phyloP scores from a whole-genome alignment of 192 early-diverging fungal species.

The Rhizoclosmatium sp. region DNA sequence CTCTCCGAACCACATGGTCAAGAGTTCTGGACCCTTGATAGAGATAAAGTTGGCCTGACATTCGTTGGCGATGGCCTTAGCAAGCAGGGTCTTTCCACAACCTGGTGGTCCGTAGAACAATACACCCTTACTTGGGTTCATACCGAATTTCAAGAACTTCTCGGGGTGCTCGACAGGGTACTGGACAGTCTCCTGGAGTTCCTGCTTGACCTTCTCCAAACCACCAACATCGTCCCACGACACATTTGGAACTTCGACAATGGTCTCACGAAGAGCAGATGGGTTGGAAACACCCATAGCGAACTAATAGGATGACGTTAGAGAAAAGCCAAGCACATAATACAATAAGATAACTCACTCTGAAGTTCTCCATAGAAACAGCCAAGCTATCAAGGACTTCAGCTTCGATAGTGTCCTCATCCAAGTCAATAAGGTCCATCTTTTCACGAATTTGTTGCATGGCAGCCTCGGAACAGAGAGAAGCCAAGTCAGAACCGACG shows the following conservation, averaged over 20 bases:
- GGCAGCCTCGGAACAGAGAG: conserved; percentile 97
- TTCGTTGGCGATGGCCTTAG: conserved; percentile 99
- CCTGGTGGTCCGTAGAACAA: conserved; percentile 99
- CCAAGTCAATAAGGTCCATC: conserved; percentile 98
- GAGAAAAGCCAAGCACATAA: neutral
- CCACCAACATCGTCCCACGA: conserved; percentile 98
- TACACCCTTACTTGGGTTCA: conserved; percentile 95
- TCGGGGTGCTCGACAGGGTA: conserved; percentile 99
- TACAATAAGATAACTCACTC: conserved; percentile 52
- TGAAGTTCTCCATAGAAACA: conserved; percentile 98
- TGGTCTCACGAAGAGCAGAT: conserved; percentile 97
- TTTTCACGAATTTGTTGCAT: conserved; percentile 99
- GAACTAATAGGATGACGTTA: conserved; percentile 60
- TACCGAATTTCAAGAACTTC: conserved; percentile 99
- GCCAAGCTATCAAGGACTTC: conserved; percentile 94
- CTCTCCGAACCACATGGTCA: conserved; percentile 99
- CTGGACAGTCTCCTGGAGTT: conserved; percentile 98
- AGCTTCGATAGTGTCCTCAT: conserved; percentile 98
- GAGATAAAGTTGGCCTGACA: conserved; percentile 99
- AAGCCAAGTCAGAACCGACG: conserved; percentile 96
- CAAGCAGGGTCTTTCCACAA: conserved; percentile 97
- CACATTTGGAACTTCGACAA: conserved; percentile 95
- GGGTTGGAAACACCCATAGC: conserved; percentile 95
- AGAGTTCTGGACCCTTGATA: conserved; percentile 98
- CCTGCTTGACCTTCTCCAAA: conserved; percentile 96